phyloP scores from a whole-genome alignment of 106 monocot species.

The Dendrobium catenatum region DNA sequence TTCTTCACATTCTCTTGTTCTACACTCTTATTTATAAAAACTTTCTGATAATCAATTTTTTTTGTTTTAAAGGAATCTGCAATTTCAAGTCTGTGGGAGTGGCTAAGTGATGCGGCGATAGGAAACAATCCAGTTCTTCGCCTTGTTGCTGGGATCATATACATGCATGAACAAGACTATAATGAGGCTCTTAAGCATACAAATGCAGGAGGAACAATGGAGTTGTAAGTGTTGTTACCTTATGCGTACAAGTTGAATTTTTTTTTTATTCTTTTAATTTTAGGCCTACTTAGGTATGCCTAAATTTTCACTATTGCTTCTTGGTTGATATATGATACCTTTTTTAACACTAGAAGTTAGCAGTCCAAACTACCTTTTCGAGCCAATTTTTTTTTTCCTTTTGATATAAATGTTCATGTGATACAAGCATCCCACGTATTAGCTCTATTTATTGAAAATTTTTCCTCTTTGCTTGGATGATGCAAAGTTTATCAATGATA shows the following conservation, averaged over 20 bases:
- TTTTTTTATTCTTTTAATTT: neutral
- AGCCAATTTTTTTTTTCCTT: too few relatives aligned
- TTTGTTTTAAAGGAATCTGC: conserved; percentile 46
- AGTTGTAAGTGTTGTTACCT: conserved; percentile 49
- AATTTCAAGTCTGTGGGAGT: conserved; percentile 73
- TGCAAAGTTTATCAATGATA: too few relatives aligned
- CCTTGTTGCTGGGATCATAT: conserved; percentile 85
- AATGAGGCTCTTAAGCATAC: conserved; percentile 90
- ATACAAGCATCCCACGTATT: too few relatives aligned
- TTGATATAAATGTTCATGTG: too few relatives aligned
- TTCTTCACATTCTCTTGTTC: neutral
- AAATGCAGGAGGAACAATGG: conserved; percentile 88
- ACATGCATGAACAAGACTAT: conserved; percentile 87
- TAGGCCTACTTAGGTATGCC: neutral
- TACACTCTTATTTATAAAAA: neutral
- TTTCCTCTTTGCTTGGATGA: too few relatives aligned
- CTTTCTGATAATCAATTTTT: neutral
- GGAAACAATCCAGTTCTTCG: conserved; percentile 73
- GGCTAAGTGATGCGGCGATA: conserved; percentile 76
- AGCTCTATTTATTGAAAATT: too few relatives aligned
- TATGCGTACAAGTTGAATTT: neutral
- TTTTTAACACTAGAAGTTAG: too few relatives aligned
- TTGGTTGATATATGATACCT: neutral
- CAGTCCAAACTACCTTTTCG: too few relatives aligned
- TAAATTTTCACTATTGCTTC: neutral